Percentiles rank a stretch among this genome's conserved stretches.
Evolutionary conservation across 257 asterid species (phyloP).

Genomic region (Cinchona pubescens): DNA sequence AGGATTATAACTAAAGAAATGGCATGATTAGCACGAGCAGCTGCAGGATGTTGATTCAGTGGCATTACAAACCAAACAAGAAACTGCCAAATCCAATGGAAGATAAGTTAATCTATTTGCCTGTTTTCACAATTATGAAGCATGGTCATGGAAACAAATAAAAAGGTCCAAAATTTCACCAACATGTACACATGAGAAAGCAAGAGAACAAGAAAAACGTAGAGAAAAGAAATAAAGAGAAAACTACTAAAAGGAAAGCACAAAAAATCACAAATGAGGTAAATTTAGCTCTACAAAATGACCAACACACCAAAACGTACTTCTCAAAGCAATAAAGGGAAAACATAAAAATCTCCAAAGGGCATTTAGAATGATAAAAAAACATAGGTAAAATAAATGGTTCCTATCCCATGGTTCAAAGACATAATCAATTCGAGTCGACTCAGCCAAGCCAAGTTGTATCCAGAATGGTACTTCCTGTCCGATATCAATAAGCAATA

Average conservation of each 20-base stretch:
- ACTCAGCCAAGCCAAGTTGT: too few relatives aligned
- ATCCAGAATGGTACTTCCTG: too few relatives aligned
- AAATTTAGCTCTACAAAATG: too few relatives aligned
- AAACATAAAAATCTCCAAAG: too few relatives aligned
- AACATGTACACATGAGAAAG: background rate
- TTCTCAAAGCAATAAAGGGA: too few relatives aligned
- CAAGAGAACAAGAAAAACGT: background rate
- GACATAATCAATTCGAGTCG: too few relatives aligned
- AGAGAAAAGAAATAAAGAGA: background rate
- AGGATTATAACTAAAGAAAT: constrained; percentile 70
- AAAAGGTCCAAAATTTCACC: background rate
- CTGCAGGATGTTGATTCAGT: constrained; percentile 29
- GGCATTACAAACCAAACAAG: constrained; percentile 78
- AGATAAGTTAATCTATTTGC: background rate
- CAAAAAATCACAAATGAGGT: background rate
- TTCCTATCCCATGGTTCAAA: too few relatives aligned
- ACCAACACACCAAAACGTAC: too few relatives aligned
- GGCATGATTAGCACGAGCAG: constrained; percentile 60
- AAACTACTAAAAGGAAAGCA: background rate
- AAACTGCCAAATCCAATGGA: constrained; percentile 39
- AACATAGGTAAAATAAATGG: too few relatives aligned
- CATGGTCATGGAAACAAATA: background rate
- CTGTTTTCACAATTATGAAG: background rate
- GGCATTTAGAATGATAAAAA: too few relatives aligned
- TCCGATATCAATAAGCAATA: too few relatives aligned